Evolutionary conservation across 2,329 filamentous ascomycete species (phyloP).

Genomic region (Penicillium fuscoglaucum): DNA sequence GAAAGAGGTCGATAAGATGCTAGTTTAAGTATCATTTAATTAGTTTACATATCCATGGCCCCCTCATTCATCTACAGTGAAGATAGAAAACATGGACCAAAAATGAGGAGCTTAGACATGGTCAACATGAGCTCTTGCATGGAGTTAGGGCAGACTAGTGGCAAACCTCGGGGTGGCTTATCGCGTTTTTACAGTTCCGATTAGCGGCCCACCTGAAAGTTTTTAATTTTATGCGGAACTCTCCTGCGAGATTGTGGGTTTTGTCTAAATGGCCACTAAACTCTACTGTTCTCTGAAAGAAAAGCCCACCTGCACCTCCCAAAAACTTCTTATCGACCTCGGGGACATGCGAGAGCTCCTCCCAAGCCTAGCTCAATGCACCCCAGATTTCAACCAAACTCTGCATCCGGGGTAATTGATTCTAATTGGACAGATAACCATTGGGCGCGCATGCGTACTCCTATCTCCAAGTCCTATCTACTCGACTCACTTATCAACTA

Average conservation of each 20-base stretch:
- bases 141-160: slow-evolving; percentile 1
- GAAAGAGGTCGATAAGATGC: neutral
- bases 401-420: slow-evolving; percentile 9
- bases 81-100: neutral
- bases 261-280: neutral
- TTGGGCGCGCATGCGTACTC: slow-evolving; percentile 6
- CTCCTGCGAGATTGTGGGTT: accelerated
- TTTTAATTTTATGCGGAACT: accelerated
- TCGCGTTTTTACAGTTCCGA: neutral
- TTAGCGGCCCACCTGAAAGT: neutral
- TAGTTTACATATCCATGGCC: neutral
- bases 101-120: neutral
- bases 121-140: slow-evolving; percentile 1
- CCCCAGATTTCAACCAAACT: slow-evolving; percentile 13
- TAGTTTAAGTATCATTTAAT: neutral
- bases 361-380: slow-evolving; percentile 11
- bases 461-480: slow-evolving; percentile 9
- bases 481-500: slow-evolving; percentile 5
- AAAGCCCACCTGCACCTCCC: slow-evolving; percentile 2
- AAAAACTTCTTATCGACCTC: neutral
- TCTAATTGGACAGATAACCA: slow-evolving; percentile 13
- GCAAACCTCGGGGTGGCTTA: too few species aligned
- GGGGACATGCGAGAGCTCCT: slow-evolving; percentile 11
- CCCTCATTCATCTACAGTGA: neutral
- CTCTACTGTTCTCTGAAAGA: accelerated